Base-by-base conservation (phyloP, 352 stramenopile species). In the Pythium chondricola region DNA sequence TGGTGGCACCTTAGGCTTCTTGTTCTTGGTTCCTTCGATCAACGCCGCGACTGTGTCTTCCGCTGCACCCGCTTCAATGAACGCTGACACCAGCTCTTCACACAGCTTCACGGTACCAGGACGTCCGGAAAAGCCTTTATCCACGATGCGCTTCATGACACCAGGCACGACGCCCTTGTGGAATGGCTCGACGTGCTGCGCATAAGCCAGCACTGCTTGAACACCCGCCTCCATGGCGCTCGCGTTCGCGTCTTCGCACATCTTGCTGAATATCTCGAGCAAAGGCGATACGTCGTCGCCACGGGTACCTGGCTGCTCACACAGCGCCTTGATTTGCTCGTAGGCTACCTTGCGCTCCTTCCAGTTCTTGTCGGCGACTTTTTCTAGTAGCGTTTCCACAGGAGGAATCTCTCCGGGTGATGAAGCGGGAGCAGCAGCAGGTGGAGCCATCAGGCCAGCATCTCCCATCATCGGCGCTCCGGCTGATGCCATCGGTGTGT, bases 321-420 rank as follows among this genome's bases (percentile, higher is more conserved):
- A 85, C 30, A 74, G 43, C 10, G 60, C 49, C 42, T 88, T 94
- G 38, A 89, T 54, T 30, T 85, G 50, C 20, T 93, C 83, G 45
- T 82, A 93, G 0, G 64, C 83, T 60, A 87, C 74, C 69, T 93
- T 95, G 7, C 83, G 69, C 14, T 83, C 53, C 65, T 92, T 93
- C 83, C 83, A 95, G 61, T 88, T 90, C 61, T 90, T 93, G 45
- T 94, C 81, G 13, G 62, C 66, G 40, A 92, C 18, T 42, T 88
- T 75, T 13, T 64, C 58, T 24, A 87, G 39, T 3, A 92, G 35
- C 4, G 40, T 55, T 6, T 88, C 76, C 8, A 88, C 54, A 17
- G 65, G 58, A 10, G 66, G 56, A 17, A 68, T 63, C 0, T 51
- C 48, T 9, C 18, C 30, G 40, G 21, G 54, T 22, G 44, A 5